phyloP scores from a whole-genome alignment of 169 alveolate genomes.

The Perkinsus chesapeaki region DNA sequence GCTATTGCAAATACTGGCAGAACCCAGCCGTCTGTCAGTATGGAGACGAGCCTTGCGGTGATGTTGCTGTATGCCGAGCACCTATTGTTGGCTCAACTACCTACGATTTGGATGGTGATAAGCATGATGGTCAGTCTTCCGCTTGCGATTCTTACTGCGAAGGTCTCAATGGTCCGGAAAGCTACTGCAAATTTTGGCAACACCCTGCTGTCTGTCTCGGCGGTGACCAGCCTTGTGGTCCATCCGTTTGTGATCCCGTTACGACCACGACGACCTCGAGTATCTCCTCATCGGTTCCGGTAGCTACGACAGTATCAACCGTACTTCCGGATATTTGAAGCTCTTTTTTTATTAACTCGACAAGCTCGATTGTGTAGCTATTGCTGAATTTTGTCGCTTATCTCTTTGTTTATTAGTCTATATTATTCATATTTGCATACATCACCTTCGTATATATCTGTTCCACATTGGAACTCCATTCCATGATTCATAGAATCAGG shows the following conservation, averaged over 20 bases:
- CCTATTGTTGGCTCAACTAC: too few relatives aligned
- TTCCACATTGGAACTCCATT: too few relatives aligned
- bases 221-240: background rate
- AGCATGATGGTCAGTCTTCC: too few relatives aligned
- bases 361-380: background rate
- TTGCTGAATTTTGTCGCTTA: background rate
- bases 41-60: too few relatives aligned
- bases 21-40: too few relatives aligned
- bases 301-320: background rate
- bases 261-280: background rate
- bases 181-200: background rate
- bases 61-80: too few relatives aligned
- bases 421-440: background rate
- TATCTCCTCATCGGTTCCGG: background rate
- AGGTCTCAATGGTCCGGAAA: background rate
- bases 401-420: background rate
- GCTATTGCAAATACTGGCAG: too few relatives aligned
- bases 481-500: too few relatives aligned
- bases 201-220: background rate
- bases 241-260: background rate
- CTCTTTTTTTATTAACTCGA: background rate
- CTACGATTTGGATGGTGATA: too few relatives aligned
- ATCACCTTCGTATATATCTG: background rate
- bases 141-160: background rate
- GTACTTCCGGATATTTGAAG: background rate